Percentiles rank a stretch among this genome's conserved stretches.
phyloP scores from a whole-genome alignment of 1,139 yeast genomes.

The Kazachstania sp. region DNA sequence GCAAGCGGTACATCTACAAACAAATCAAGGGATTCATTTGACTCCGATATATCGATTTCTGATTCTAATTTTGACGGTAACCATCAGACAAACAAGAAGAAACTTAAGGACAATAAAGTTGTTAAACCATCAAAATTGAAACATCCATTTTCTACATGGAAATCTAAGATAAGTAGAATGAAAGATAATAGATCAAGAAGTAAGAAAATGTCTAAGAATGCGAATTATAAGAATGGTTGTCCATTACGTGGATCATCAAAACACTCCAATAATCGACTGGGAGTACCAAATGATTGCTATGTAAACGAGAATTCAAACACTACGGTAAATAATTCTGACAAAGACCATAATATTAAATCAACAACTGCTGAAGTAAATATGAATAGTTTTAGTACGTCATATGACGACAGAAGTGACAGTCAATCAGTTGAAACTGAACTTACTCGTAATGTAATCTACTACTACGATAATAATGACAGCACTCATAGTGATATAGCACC shows the following conservation, averaged over 20 bases:
- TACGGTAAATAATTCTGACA: background rate
- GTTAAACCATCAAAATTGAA: background rate
- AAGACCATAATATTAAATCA: background rate
- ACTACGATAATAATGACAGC: slow-evolving; percentile 4
- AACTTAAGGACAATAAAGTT: background rate
- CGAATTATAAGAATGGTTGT: slow-evolving; percentile 1
- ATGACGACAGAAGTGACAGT: slow-evolving; percentile 2
- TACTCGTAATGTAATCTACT: slow-evolving; percentile 12
- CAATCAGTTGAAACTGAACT: slow-evolving; percentile 13
- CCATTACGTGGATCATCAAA: background rate
- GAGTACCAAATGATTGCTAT: background rate
- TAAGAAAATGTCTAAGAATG: background rate
- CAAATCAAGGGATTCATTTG: background rate
- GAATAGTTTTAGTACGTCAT: background rate
- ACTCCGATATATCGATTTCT: background rate
- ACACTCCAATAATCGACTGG: background rate
- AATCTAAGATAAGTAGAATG: slow-evolving; percentile 10
- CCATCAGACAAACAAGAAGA: background rate
- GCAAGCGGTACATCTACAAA: slow-evolving; percentile 2
- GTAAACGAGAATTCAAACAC: background rate
- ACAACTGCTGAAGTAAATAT: background rate
- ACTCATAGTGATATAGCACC: background rate
- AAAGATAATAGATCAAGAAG: slow-evolving; percentile 6
- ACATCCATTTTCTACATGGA: slow-evolving; percentile 13
- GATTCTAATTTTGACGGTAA: background rate